Conservation (phyloP, 2,329 filamentous ascomycete species). For the Botrytis paeoniae region DNA sequence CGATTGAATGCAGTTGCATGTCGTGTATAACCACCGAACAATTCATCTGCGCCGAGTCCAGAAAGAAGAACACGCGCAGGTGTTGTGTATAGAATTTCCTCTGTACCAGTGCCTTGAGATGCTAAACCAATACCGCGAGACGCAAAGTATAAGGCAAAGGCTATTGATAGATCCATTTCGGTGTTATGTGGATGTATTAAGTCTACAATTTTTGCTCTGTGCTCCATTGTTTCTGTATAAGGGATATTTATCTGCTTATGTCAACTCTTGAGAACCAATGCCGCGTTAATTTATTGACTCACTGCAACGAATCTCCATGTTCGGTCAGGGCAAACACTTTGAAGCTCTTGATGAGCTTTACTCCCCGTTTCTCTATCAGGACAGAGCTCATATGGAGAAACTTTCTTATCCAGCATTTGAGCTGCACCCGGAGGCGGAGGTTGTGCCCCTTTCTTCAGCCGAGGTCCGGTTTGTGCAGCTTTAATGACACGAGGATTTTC, state of each 20-base stretch:
- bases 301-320: slow-evolving; percentile 79
- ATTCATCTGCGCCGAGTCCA: slow-evolving; percentile 90
- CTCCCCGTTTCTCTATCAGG: slow-evolving; percentile 88
- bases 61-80: slow-evolving; percentile 82
- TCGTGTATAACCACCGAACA: slow-evolving; percentile 89
- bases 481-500: slow-evolving; percentile 79
- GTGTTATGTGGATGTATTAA: slow-evolving; percentile 93
- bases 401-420: not conserved
- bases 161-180: slow-evolving; percentile 97
- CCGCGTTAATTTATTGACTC: slow-evolving; percentile 32
- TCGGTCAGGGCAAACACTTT: slow-evolving; percentile 63
- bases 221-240: slow-evolving; percentile 67
- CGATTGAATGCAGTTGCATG: slow-evolving; percentile 75
- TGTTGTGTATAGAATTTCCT: slow-evolving; percentile 54
- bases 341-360: slow-evolving; percentile 73
- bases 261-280: slow-evolving; percentile 23
- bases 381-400: slow-evolving; percentile 69
- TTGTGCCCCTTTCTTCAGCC: slow-evolving; percentile 21
- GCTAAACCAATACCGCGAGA: slow-evolving; percentile 62
- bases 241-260: slow-evolving; percentile 69
- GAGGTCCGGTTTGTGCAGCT: slow-evolving; percentile 45
- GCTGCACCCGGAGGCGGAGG: not conserved
- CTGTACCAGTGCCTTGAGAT: slow-evolving; percentile 20
- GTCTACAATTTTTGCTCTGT: slow-evolving; percentile 66
- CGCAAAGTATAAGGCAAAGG: slow-evolving; percentile 91